Evolutionary conservation across 257 asterid species (phyloP), one percentile per base, ranked within the genome.

Genomic region (Fraxinus americana): DNA sequence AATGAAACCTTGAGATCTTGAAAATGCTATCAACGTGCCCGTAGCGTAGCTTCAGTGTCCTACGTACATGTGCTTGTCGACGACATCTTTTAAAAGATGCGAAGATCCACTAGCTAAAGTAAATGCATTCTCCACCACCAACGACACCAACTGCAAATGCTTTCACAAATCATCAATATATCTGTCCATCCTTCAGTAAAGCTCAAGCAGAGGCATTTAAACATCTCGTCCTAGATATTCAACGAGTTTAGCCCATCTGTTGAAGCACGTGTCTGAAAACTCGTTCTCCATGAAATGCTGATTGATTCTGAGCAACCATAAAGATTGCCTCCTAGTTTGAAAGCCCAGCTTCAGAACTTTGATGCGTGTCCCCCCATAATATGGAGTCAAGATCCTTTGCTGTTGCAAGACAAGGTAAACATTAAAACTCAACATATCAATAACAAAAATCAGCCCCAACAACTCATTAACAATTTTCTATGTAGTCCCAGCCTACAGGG

Each of bases 1-100:
- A 29, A 36, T 16, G 80, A 73, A 83, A 32, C 82, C 59, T 63
- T 79, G 19, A 5, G 16, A 66, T 41, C 14, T 7, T 59, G 23
- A 63, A 21, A 57, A 39, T 67, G 41, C 75, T 39, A 19, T 45
- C 25, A 21, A 35, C 12, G 43, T 10, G 10, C n/a, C 35, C 7
- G 50, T 30, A 10, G 68, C 30, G 12, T 16, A 27, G 19, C 30
- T 16, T 16, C n/a, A 36, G 8, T 2, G 7, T 14, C 59, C 59
- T 2, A 34, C 0, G 63, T 32, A 14, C 70, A 12, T 34, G 38
- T 13, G 10, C 45, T 45, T 29, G 1, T 29, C 5, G 7, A 10
- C 23, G 10, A 27, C 13, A 25, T 50, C 67, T 48, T 71, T 76
- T 21, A 57, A 34, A 36, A 6, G 14, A 38, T n/a, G 54, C 21